Evolutionary conservation across 2,329 filamentous ascomycete species (phyloP), one percentile per base, ranked within the genome.

Genomic region (Fusarium sp.): DNA sequence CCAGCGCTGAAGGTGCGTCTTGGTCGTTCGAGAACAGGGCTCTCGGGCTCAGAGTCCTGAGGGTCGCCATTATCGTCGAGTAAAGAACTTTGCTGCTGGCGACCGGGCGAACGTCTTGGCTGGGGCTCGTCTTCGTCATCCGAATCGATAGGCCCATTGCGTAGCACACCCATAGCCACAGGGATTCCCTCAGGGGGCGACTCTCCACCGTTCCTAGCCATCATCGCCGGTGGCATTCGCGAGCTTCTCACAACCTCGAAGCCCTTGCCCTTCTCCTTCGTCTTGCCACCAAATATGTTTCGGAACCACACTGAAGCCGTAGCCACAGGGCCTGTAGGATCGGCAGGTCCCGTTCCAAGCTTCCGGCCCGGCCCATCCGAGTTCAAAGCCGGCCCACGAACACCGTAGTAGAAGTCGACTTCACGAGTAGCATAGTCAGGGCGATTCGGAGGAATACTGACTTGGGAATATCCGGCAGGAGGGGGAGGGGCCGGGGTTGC

Each of bases 201-300:
- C 47, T 91, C 90, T 54, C 89, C 81, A 36, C 84, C 86, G 76
- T 80, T 65, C 79, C 77, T 61, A 82, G 84, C 72, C 70, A 74
- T 71, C 80, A 92, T 90, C 54, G 88, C 88, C 7, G 90, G 89
- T 3, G 93, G 93, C 79, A 95, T 93, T 51, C 93, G 86, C 8
- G 92, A 86, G 72, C 93, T 97, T 70, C 95, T 82, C 14, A 99
- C 94, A 6, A 99, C 95, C 74, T 98, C 95, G 67, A 99, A 99
- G 0, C 95, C 95, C 76, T 98, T 98, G 65, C 89, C 89, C 76
- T 96, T 96, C 65, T 97, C 94, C 72, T 97, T 97, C 7, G 88
- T 92, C 77, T 96, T 96, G 14, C 89, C 90, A 11, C 88, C 88
- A 55, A 97, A 85, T 6, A 97, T 72, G 48, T 83, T 85, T 67